A percentile compares a stretch with the other conserved stretches of the same genome.
These are phyloP conservation scores for Megacollybia platyphylla DNA, from an alignment of 1,284 basidiomycete genomes.

Conservation along the genomic window DNA sequence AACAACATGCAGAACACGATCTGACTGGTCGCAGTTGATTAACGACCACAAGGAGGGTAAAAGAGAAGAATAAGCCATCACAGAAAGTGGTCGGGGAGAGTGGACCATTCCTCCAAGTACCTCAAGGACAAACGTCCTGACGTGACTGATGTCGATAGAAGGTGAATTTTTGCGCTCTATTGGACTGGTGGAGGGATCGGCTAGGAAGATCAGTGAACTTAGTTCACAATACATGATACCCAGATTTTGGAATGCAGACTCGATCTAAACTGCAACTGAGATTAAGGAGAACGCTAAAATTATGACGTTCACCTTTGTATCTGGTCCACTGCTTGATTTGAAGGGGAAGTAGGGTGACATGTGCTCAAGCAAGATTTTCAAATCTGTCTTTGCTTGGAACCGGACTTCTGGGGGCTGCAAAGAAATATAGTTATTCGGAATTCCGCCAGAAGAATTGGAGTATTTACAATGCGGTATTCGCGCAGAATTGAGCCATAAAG, in stretches of 20 bases:
- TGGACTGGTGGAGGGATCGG: constrained; percentile 1
- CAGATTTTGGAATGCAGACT: constrained; percentile 54
- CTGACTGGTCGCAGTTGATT: constrained; percentile 22
- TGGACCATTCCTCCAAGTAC: constrained; percentile 41
- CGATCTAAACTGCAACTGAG: constrained; percentile 23
- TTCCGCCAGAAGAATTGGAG: neutral
- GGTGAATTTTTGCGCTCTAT: neutral
- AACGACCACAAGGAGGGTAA: constrained; percentile 81
- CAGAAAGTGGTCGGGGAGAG: constrained; percentile 35
- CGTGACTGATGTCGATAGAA: constrained; percentile 31
- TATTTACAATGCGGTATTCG: constrained; percentile 9
- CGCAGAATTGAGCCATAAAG: constrained; percentile 57
- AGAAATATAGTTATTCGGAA: too few species aligned
- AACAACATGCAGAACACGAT: constrained; percentile 32
- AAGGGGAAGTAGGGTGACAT: constrained; percentile 84
- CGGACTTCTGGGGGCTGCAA: constrained; percentile 1
- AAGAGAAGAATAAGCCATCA: constrained; percentile 55
- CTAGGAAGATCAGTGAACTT: constrained; percentile 27
- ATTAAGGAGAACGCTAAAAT: constrained; percentile 4
- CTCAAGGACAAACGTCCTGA: constrained; percentile 59
- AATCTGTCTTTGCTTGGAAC: constrained; percentile 18
- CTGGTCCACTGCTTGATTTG: constrained; percentile 26
- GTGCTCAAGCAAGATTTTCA: constrained; percentile 51
- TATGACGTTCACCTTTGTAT: constrained; percentile 37
- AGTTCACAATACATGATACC: constrained; percentile 72